phyloP scores from a whole-genome alignment of 768 basidiomycete species.

The Coprinellus micaceus region DNA sequence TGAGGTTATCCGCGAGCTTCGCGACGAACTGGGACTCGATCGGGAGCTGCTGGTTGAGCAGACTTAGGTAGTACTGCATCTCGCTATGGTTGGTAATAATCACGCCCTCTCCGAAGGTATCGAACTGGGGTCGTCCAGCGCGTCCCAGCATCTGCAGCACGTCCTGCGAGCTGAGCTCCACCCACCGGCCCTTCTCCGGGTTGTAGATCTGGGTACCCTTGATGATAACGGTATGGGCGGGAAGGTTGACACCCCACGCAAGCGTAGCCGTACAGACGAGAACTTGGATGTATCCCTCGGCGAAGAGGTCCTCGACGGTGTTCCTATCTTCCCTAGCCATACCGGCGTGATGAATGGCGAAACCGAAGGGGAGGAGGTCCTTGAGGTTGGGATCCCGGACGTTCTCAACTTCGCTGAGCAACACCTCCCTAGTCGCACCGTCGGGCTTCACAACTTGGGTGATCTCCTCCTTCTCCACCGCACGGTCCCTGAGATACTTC shows the following conservation, averaged over 20 bases:
- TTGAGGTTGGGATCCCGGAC: constrained; percentile 80
- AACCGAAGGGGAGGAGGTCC: constrained; percentile 93
- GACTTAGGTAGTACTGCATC: constrained; percentile 91
- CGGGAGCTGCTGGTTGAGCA: constrained; percentile 95
- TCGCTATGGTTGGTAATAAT: constrained; percentile 98
- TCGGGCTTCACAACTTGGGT: constrained; percentile 95
- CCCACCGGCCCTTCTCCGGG: constrained; percentile 97
- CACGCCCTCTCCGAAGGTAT: constrained; percentile 95
- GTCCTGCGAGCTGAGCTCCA: constrained; percentile 92
- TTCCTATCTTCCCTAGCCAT: constrained; percentile 90
- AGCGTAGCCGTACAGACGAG: constrained; percentile 96
- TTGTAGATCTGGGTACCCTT: constrained; percentile 99
- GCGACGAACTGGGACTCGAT: constrained; percentile 95
- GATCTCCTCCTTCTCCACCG: constrained; percentile 94
- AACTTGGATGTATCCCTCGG: constrained; percentile 88
- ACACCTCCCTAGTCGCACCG: constrained; percentile 84
- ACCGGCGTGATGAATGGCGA: constrained; percentile 97
- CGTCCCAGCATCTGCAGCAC: constrained; percentile 98
- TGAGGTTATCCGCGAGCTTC: constrained; percentile 91
- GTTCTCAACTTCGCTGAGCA: constrained; percentile 77
- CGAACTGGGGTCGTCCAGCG: constrained; percentile 95
- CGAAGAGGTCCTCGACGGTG: constrained; percentile 91
- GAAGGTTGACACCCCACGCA: constrained; percentile 99
- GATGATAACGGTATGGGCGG: constrained; percentile 97
- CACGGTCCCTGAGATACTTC: constrained; percentile 89